Percentiles rank a stretch among this genome's conserved stretches.
Evolutionary conservation across 768 basidiomycete species (phyloP).

Genomic region (Pleurotus tuber-regium): DNA sequence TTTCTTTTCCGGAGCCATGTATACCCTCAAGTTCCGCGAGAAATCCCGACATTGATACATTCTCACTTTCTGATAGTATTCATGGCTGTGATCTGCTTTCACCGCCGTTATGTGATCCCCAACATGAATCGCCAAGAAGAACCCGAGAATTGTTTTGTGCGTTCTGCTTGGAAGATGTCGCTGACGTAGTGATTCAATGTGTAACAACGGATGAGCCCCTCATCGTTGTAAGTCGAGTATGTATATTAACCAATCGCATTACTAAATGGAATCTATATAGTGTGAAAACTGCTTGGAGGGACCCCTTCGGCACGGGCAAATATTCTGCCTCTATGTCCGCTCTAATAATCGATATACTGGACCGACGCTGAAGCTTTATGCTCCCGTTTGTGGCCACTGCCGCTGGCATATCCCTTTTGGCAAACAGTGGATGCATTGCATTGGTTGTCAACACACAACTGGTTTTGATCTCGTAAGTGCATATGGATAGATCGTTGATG

Average conservation of each 20-base stretch:
- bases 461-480: slow-evolving; percentile 2
- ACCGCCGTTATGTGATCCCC: not conserved
- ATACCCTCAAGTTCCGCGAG: not conserved
- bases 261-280: not conserved
- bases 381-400: not conserved
- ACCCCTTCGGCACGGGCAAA: not conserved
- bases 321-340: not conserved
- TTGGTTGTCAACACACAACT: slow-evolving; percentile 1
- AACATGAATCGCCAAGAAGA: no score
- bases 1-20: slow-evolving; percentile 1
- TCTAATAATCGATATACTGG: not conserved
- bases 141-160: not conserved
- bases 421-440: slow-evolving; percentile 7
- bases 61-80: slow-evolving; percentile 1
- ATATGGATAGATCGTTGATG: no score
- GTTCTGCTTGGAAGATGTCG: slow-evolving; percentile 2
- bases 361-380: slow-evolving; percentile 2
- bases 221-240: not conserved
- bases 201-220: not conserved
- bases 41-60: not conserved
- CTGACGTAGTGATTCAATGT: not conserved
- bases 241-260: not conserved
- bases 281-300: slow-evolving; percentile 2
- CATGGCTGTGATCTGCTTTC: not conserved
- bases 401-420: not conserved